Evolutionary conservation across 345 rosid genomes (phyloP), one percentile per base, ranked within the genome.

Genomic region (Stellera chamaejasme): DNA sequence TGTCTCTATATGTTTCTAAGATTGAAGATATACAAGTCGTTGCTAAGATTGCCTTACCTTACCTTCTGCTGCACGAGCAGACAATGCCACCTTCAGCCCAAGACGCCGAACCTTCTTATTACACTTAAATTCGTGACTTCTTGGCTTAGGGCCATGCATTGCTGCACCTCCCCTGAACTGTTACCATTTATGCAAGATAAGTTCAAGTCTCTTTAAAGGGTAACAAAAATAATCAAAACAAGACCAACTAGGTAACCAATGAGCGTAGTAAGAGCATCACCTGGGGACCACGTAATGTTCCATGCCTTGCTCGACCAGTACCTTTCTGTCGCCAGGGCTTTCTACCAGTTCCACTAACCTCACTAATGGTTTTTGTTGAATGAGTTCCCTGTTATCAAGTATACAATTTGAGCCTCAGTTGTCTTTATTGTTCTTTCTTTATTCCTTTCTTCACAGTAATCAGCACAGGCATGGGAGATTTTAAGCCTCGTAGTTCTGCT

Each of bases 1-100:
- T 7, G 8, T 32, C 39, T 7, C 39, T 2, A 32, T 4, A 32
- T 32, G 2, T 32, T 32, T 32, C 39, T 32, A 8, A 5, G 5
- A 5, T 32, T 32, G 39, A 2, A 26, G 55, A 36, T 48, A 27
- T 43, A 42, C 11, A 43, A 60, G 71, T 54, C 3, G 39, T 5
- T 32, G 50, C 52, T 58, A 36, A 68, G 63, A 73, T 46, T 26
- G 55, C 55, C 76, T 67, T 69, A 73, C 97, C 86, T 89, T 93
- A 66, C 97, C 92, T 83, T 93, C 99, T 32, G 85, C 99, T 1
- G 96, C 94, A 59, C 96, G 79, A 65, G 96, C 96, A 50, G 99
- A 50, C 60, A 93, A 59, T 48, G 97, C 96, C 79, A 93, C 80
- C 83, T 86, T 93, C 77, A 89, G 63, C 48, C 99, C 99, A 47